Base-by-base conservation (phyloP, 129 eudicot species). In the Oenanthe sinensis region DNA sequence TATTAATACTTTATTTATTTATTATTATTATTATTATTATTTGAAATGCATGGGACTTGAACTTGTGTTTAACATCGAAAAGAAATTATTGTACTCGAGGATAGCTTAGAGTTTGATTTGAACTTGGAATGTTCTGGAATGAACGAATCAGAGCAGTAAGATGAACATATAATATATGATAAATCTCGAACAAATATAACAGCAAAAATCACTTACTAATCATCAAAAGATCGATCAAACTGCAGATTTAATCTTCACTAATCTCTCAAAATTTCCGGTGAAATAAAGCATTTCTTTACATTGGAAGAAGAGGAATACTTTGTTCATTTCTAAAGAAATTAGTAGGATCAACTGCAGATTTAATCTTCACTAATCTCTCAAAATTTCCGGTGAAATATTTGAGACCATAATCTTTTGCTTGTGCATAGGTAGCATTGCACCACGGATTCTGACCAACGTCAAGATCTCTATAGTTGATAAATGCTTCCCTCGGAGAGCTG, bases 281-380 rank as follows among this genome's bases (percentile, higher is more conserved):
- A 89, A 89, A 76, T 89, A 89, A n/a, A n/a, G n/a, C n/a, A 37
- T 4, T 37, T 4, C 40, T 37, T 37, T 55, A n/a, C 10, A 7
- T 8, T 8, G 28, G 28, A 8, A 22, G 65, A 8, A 28, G 6
- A 55, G 91, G 89, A 49, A 88, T 88, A 47, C 91, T 81, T 60
- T 88, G 91, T 75, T 85, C 91, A 70, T 79, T 55, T 28, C 87
- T 83, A 70, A 88, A 88, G 80, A 83, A 88, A 55, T 88, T 85
- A 46, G 40, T 42, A 63, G 87, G 86, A 84, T 88, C 91, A 62
- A 84, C 86, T 16, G 12, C 28, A 26, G 81, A 83, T 71, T 89
- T 89, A 14, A 89, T 82, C 63, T 89, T 78, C 65, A 86, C 92
- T 44, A 89, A 77, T 60, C 92, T 81, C 0, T 89, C 79, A 47